Base-by-base conservation (phyloP, 2,329 filamentous ascomycete species). In the Paracorniculantispora psalliotae region DNA sequence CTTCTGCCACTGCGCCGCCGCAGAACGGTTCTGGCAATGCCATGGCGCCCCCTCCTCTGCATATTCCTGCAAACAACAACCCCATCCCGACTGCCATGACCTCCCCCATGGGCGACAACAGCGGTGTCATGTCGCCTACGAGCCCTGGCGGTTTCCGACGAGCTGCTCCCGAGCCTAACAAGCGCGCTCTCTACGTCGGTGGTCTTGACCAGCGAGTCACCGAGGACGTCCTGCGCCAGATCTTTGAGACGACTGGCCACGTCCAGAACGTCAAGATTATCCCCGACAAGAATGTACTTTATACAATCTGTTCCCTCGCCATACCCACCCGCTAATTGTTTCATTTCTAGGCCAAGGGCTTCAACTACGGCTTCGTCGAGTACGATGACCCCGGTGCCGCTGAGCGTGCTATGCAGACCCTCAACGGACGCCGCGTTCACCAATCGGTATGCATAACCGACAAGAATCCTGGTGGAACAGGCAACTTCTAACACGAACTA, bases 251-350 rank as follows among this genome's bases (percentile, higher is more conserved):
- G 7, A 97, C 92, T 61, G 94, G 94, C 59, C 94, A 99, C 77
- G 94, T 99, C 64, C 89, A 96, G 77, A 97, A 91, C 71, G 94
- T 99, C 72, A 99, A 99, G 82, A 97, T 99, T 71, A 99, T 99
- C 73, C 94, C 94, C 55, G 94, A 99, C 81, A 99, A 99, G 83
- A 99, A 97, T 77, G 92, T 96, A 79, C 84, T 91, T 86, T 53
- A 13, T 25, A 37, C 23, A 13, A 23, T 21, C 7, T 26, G 17
- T 4, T 48, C 46, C 15, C 15, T 44, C 17, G 17, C 12, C 4
- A 49, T 57, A 17, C 26, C 53, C 35, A 21, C 35, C n/a, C n/a
- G 21, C 43, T 25, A 37, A 59, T 37, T 57, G 67, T 76, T 28
- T 44, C 13, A 46, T 71, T 73, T 81, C 66, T 77, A 96, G 85